Evolutionary conservation across 495 filamentous ascomycete genomes (phyloP).

Genomic region (Xylaria grammica): DNA sequence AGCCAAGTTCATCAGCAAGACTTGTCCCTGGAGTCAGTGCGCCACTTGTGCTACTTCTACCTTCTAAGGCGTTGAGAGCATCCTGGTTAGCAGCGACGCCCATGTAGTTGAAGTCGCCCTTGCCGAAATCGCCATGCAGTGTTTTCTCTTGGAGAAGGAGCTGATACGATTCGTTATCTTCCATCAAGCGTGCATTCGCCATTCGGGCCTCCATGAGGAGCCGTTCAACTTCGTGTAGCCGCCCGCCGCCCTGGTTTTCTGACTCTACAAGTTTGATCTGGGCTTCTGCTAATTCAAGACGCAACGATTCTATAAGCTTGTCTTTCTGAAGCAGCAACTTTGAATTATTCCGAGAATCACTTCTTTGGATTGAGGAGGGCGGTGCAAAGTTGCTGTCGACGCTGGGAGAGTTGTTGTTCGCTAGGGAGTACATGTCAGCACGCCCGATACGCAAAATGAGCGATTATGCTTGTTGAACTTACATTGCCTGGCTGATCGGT

Average conservation of each 20-base stretch:
- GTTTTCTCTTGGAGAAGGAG: conserved; percentile 91
- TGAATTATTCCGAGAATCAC: conserved; percentile 82
- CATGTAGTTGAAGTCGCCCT: conserved; percentile 79
- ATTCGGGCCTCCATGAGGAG: conserved; percentile 87
- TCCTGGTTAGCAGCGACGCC: conserved; percentile 58
- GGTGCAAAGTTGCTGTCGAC: conserved; percentile 83
- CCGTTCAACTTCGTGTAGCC: conserved; percentile 84
- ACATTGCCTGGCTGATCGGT: conserved; percentile 72
- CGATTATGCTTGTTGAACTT: conserved; percentile 38
- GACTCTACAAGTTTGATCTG: conserved; percentile 96
- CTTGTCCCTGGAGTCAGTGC: conserved; percentile 61
- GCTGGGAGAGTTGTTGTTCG: conserved; percentile 60
- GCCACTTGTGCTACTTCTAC: conserved; percentile 42
- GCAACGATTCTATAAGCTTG: conserved; percentile 88
- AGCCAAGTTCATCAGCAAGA: conserved; percentile 87
- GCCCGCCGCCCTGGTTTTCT: conserved; percentile 86
- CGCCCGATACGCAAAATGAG: background rate
- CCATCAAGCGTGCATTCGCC: conserved; percentile 93
- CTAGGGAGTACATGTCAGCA: conserved; percentile 33
- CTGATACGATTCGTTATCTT: conserved; percentile 98
- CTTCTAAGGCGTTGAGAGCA: conserved; percentile 61
- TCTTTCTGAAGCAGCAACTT: conserved; percentile 92
- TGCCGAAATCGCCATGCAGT: conserved; percentile 88
- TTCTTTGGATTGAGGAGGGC: conserved; percentile 78
- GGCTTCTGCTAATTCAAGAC: conserved; percentile 89